Evolutionary conservation across 1,139 yeast species (phyloP).

Genomic region (Wickerhamomyces sp.): DNA sequence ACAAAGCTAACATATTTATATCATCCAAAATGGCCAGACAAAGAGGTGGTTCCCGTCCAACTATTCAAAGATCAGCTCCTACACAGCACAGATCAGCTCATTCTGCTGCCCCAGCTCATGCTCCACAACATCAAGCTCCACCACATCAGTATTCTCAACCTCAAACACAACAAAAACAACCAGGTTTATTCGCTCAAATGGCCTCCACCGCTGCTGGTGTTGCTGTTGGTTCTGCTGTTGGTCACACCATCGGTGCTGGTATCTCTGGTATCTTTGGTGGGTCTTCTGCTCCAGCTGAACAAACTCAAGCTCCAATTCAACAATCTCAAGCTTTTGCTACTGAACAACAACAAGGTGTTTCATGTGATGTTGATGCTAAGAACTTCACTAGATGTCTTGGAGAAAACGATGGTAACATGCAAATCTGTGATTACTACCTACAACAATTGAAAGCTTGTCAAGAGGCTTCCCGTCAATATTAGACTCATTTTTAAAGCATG

Average conservation of each 20-base stretch:
- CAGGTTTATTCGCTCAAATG: conserved; percentile 95
- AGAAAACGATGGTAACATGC: conserved; percentile 93
- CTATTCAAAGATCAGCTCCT: conserved; percentile 41
- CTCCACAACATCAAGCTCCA: conserved; percentile 22
- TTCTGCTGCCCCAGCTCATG: conserved; percentile 49
- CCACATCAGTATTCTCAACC: conserved; percentile 27
- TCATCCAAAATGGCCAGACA: conserved; percentile 55
- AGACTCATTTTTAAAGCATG: too few relatives aligned
- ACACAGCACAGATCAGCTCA: conserved; percentile 68
- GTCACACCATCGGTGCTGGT: conserved; percentile 96
- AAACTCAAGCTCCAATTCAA: conserved; percentile 22
- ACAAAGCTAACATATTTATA: too few relatives aligned
- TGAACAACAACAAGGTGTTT: conserved; percentile 46
- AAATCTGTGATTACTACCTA: conserved; percentile 91
- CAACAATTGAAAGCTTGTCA: conserved; percentile 98
- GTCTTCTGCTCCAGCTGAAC: conserved; percentile 43
- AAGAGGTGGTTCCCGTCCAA: conserved; percentile 39
- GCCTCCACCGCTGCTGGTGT: conserved; percentile 99
- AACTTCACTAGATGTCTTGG: conserved; percentile 92
- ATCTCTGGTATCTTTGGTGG: conserved; percentile 86
- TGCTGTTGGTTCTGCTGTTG: conserved; percentile 95
- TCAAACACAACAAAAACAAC: conserved; percentile 54
- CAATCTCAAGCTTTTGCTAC: conserved; percentile 32
- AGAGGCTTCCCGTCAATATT: conserved; percentile 83
- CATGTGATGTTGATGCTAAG: conserved; percentile 91